phyloP scores from a whole-genome alignment of 2,329 filamentous ascomycete species.

The Epichloe aotearoae region DNA sequence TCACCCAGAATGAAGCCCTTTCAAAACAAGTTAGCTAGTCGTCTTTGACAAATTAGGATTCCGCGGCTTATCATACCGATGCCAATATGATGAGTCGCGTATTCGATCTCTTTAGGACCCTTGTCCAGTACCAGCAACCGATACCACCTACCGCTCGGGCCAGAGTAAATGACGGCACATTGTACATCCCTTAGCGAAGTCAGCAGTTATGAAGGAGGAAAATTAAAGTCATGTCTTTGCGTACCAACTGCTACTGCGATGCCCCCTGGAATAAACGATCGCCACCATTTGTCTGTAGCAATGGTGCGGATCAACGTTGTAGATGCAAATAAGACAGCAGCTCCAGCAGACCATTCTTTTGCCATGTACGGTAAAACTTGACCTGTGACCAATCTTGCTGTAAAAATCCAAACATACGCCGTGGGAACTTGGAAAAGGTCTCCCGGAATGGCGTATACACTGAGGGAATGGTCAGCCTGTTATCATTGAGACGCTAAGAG shows the following conservation, averaged over 20 bases:
- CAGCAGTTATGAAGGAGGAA: not conserved
- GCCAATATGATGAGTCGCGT: constrained; percentile 84
- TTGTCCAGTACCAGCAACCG: constrained; percentile 64
- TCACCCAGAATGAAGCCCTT: constrained; percentile 86
- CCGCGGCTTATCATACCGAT: constrained; percentile 30
- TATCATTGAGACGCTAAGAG: not conserved
- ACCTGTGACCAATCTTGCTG: constrained; percentile 81
- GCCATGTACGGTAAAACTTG: constrained; percentile 77
- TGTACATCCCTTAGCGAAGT: constrained; percentile 66
- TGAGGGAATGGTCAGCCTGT: constrained; percentile 14
- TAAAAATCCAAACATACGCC: constrained; percentile 95
- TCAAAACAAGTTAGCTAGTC: constrained; percentile 4
- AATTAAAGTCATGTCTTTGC: constrained; percentile 4
- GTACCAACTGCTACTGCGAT: constrained; percentile 87
- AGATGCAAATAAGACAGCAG: constrained; percentile 59
- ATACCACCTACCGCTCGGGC: constrained; percentile 72
- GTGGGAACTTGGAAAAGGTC: constrained; percentile 89
- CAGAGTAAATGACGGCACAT: constrained; percentile 88
- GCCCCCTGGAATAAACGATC: constrained; percentile 70
- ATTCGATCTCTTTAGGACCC: constrained; percentile 37
- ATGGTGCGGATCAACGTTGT: constrained; percentile 60
- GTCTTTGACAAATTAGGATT: not conserved
- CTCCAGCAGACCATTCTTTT: constrained; percentile 61
- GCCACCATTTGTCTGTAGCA: constrained; percentile 46
- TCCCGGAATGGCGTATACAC: constrained; percentile 78